A percentile compares a stretch with the other conserved stretches of the same genome.
Evolutionary conservation across 768 basidiomycete genomes (phyloP).

Genomic region (Mycena indigotica): DNA sequence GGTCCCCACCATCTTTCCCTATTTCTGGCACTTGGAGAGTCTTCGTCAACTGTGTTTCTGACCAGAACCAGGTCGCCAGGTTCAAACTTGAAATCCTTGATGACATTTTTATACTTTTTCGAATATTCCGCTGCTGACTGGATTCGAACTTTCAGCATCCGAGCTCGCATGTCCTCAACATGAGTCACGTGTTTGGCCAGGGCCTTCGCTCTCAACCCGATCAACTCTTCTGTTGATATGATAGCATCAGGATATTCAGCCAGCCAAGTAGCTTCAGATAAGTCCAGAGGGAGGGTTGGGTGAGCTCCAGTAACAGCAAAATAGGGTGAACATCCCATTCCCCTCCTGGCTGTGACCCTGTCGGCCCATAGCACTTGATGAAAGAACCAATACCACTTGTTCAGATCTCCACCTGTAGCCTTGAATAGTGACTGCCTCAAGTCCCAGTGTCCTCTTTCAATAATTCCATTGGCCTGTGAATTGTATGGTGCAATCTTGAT

Average conservation of each 20-base stretch:
- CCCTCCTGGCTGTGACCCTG: conserved; percentile 13
- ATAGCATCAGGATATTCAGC: conserved; percentile 13
- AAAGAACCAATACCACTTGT: conserved; percentile 24
- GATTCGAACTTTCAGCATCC: conserved; percentile 11
- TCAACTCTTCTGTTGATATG: conserved; percentile 20
- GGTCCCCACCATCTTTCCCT: conserved; percentile 29
- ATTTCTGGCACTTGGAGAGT: conserved; percentile 21
- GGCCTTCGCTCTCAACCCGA: conserved; percentile 21
- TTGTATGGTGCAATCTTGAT: conserved; percentile 47
- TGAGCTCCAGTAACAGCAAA: conserved; percentile 25
- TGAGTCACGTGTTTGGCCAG: conserved; percentile 19
- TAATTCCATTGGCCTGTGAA: conserved; percentile 41
- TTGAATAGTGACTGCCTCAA: conserved; percentile 29
- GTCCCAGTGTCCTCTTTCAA: conserved; percentile 35
- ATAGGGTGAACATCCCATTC: conserved; percentile 25
- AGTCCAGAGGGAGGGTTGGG: conserved; percentile 26
- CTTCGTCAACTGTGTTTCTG: conserved; percentile 25
- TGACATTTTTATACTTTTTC: conserved; percentile 13
- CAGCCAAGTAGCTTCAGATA: conserved; percentile 32
- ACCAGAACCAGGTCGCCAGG: conserved; percentile 28
- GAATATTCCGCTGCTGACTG: conserved; percentile 23
- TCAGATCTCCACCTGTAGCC: conserved; percentile 18
- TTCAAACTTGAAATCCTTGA: conserved; percentile 19
- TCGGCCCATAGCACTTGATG: conserved; percentile 28
- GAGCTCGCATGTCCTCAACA: conserved; percentile 19